These are phyloP conservation scores for Chaetomidium leptoderma DNA, from an alignment of 495 filamentous ascomycete species.

Conservation along the genomic window DNA sequence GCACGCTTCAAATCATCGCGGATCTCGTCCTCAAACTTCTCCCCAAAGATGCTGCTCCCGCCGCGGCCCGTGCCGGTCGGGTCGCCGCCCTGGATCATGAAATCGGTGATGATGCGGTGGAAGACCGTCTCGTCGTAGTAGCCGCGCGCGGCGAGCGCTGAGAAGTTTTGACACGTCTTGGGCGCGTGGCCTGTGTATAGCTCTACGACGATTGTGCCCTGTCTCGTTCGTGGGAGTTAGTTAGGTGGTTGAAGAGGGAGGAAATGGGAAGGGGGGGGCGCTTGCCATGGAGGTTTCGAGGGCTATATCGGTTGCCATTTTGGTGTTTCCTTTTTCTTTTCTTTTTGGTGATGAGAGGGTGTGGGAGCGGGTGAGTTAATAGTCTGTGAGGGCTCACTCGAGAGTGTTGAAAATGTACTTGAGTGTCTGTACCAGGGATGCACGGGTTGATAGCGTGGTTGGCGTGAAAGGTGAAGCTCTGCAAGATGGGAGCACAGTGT, in stretches of 20 bases:
- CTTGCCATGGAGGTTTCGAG: slow-evolving; percentile 25
- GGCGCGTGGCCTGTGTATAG: slow-evolving; percentile 60
- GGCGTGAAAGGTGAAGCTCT: too few species aligned
- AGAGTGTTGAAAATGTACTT: too few species aligned
- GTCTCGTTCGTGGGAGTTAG: too few species aligned
- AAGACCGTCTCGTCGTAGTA: slow-evolving; percentile 85
- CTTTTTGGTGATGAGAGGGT: not conserved
- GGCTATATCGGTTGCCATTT: slow-evolving; percentile 22
- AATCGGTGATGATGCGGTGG: slow-evolving; percentile 92
- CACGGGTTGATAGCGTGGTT: too few species aligned
- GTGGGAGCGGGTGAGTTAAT: not conserved
- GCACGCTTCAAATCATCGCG: slow-evolving; percentile 59
- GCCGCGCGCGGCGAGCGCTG: slow-evolving; percentile 66
- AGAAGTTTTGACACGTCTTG: slow-evolving; percentile 84
- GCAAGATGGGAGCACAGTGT: too few species aligned
- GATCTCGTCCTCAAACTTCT: slow-evolving; percentile 95
- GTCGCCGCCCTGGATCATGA: slow-evolving; percentile 97
- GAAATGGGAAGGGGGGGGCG: not conserved
- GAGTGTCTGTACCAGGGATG: too few species aligned
- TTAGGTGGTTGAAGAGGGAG: not conserved
- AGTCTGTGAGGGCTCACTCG: too few species aligned
- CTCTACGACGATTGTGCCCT: slow-evolving; percentile 81
- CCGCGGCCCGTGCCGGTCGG: slow-evolving; percentile 94
- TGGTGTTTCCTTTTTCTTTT: too few species aligned
- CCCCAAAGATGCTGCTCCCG: slow-evolving; percentile 85